Evolutionary conservation across 805 yeast species (phyloP).

Genomic region (Suhomyces faveliae): DNA sequence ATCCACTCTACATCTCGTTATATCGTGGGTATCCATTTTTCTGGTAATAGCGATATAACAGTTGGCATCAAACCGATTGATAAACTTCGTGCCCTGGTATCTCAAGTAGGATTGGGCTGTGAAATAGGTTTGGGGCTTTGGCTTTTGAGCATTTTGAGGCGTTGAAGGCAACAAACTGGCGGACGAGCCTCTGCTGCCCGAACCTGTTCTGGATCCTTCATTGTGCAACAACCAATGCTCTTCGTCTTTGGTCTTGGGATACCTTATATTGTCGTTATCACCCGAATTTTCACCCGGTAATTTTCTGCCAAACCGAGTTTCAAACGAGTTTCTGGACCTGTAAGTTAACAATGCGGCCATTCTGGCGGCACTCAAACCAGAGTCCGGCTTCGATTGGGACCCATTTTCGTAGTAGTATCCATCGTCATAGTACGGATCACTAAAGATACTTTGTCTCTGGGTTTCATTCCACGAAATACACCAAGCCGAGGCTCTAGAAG

Average conservation of each 20-base stretch:
- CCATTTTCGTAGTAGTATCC: constrained; percentile 73
- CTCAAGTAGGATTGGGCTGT: constrained; percentile 94
- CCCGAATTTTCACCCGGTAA: constrained; percentile 19
- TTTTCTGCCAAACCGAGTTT: constrained; percentile 85
- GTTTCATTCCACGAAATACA: constrained; percentile 99
- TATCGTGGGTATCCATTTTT: constrained; percentile 92
- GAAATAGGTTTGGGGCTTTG: constrained; percentile 60
- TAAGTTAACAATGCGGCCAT: constrained; percentile 95
- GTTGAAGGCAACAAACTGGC: constrained; percentile 3
- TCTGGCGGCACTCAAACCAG: constrained; percentile 93
- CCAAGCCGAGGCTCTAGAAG: constrained; percentile 97
- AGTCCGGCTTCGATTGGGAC: constrained; percentile 60
- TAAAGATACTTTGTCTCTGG: constrained; percentile 91
- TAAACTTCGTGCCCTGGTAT: constrained; percentile 91
- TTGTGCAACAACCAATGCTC: constrained; percentile 85
- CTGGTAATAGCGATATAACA: constrained; percentile 93
- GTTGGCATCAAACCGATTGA: constrained; percentile 89
- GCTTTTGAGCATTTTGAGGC: background rate
- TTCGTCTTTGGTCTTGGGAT: constrained; percentile 53
- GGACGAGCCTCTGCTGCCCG: constrained; percentile 14
- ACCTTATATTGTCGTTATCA: constrained; percentile 27
- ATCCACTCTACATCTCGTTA: constrained; percentile 69
- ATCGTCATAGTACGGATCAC: constrained; percentile 90
- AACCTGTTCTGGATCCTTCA: constrained; percentile 57
- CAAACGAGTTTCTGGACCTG: constrained; percentile 89